Conservation (phyloP, 2,329 filamentous ascomycete genomes). For the Cladosporium oxysporum region DNA sequence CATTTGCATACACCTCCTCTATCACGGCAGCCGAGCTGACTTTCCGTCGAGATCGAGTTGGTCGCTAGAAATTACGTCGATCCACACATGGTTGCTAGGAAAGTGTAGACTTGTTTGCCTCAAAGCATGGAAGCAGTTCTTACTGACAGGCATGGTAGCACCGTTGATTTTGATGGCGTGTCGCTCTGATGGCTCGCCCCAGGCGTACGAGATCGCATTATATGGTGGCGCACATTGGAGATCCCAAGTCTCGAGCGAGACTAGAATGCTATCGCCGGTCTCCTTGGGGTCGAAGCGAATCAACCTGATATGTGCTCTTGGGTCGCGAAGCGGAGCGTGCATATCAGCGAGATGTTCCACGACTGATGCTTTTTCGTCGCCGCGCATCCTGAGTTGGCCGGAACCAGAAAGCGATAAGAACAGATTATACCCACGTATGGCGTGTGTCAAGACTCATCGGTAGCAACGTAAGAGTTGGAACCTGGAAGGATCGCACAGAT, state of each 20-base stretch:
- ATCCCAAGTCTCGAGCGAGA: background rate
- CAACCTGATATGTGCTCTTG: background rate
- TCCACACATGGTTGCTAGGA: constrained; percentile 17
- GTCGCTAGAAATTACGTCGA: constrained; percentile 27
- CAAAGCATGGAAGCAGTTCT: constrained; percentile 14
- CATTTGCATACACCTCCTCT: constrained; percentile 21
- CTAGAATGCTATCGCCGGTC: background rate
- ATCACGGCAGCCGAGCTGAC: constrained; percentile 23
- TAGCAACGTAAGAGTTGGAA: background rate
- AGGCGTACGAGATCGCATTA: constrained; percentile 24
- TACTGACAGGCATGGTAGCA: background rate
- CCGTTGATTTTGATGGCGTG: constrained; percentile 18
- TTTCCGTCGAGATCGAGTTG: constrained; percentile 22
- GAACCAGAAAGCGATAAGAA: too few relatives aligned
- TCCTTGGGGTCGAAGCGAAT: background rate
- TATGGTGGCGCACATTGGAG: background rate
- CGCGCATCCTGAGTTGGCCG: background rate
- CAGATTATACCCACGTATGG: too few relatives aligned
- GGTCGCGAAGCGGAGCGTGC: background rate
- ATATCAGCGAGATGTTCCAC: background rate
- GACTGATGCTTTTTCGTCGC: background rate
- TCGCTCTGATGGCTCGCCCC: constrained; percentile 1
- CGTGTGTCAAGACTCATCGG: too few relatives aligned
- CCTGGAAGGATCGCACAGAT: background rate
- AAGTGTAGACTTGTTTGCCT: background rate